Evolutionary conservation across 2,329 filamentous ascomycete genomes (phyloP), one percentile per base, ranked within the genome.

Genomic region (Fusarium austroafricanum): DNA sequence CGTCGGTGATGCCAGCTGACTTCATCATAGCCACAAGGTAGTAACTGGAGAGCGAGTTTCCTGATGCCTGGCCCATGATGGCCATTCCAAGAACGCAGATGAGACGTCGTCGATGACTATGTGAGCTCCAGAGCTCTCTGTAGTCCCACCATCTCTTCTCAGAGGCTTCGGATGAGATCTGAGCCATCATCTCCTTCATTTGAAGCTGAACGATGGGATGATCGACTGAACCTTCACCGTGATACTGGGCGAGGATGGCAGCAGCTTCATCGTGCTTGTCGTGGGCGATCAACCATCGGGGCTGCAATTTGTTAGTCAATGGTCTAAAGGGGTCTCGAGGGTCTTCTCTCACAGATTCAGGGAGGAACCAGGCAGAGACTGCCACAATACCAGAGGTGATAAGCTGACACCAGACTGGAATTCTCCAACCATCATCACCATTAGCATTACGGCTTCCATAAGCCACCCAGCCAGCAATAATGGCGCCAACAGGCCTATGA

Each of bases 131-230:
- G 4, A 87, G 80, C 38, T 83, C 82, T 51, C 81, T 78, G 72
- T 86, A 87, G 73, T 87, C 84, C 80, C 82, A 87, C 79, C 83
- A 84, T 47, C 81, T 78, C 73, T 86, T 84, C 63, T 85, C 83
- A 1, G 81, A 80, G 14, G 80, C 80, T 21, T 84, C 80, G 59
- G 65, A 63, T n/a, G 78, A 75, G 26, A 82, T 81, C 42, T 75
- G 73, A 2, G 74, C 61, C 49, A 78, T 73, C 67, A 83, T 81
- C 57, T 83, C 80, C 29, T 73, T 73, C 53, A 80, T 73, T 67
- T 82, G 79, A 6, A 82, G 76, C 52, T 75, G 73, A 7, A 83
- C 81, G 15, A 82, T 73, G 1, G 79, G 75, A 9, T 75, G 74
- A 11, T 79, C 61, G 4, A 67, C 60, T 15, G 76, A 71, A 8